Percentiles rank a stretch among this genome's conserved stretches.
Evolutionary conservation across 148 eudicot genomes (phyloP).

Genomic region (Fagopyrum esculentum): DNA sequence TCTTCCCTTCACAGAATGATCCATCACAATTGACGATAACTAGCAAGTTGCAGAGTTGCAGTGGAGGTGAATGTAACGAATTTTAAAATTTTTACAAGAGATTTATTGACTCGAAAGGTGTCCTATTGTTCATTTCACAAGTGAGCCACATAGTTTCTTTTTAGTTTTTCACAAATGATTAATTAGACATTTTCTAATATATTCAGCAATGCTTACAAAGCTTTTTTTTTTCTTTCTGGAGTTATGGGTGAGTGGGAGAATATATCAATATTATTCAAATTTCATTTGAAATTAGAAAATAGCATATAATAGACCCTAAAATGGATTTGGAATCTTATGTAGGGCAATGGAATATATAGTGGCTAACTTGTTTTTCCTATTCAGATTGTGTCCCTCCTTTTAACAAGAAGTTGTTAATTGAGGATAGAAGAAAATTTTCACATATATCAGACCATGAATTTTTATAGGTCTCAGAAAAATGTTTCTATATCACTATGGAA

Average conservation of each 20-base stretch:
- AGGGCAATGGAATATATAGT: background rate
- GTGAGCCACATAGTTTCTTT: constrained; percentile 24
- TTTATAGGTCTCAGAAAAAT: background rate
- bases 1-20: too few species aligned
- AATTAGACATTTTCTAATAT: background rate
- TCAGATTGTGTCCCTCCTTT: too few species aligned
- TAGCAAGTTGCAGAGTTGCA: too few species aligned
- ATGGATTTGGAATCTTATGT: background rate
- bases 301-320: background rate
- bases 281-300: background rate
- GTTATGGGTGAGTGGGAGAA: background rate
- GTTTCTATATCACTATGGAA: background rate
- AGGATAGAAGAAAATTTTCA: background rate
- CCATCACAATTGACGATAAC: too few species aligned
- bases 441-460: background rate
- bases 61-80: too few species aligned
- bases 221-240: constrained; percentile 1
- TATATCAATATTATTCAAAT: background rate
- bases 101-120: constrained; percentile 29
- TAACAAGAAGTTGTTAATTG: background rate
- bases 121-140: constrained; percentile 79
- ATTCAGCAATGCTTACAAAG: background rate
- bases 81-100: too few species aligned
- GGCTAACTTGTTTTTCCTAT: background rate
- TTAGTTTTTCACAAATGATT: background rate